These are phyloP conservation scores for Diophrys sp. DNA, from an alignment of 73 alveolate genomes.

Conservation along the genomic window DNA sequence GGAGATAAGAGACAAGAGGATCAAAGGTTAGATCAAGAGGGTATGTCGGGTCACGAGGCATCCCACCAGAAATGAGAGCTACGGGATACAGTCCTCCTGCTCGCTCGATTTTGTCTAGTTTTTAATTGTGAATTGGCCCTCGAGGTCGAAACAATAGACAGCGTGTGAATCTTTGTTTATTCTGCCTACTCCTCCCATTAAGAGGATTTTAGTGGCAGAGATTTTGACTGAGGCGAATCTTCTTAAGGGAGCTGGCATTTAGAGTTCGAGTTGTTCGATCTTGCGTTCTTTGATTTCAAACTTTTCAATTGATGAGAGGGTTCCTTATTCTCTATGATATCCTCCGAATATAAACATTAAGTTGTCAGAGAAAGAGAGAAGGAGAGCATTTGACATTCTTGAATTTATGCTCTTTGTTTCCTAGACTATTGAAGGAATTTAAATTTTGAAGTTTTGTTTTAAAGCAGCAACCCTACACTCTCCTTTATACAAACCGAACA, in stretches of 20 bases:
- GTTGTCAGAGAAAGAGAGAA: conserved; percentile 41
- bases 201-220: conserved; percentile 78
- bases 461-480: too few species aligned
- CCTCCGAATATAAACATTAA: conserved; percentile 91
- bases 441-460: too few species aligned
- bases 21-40: too few species aligned
- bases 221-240: conserved; percentile 86
- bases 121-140: conserved; percentile 72
- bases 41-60: too few species aligned
- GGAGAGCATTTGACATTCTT: too few species aligned
- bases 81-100: too few species aligned
- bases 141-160: conserved; percentile 86
- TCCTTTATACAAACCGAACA: too few species aligned
- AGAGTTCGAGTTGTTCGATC: conserved; percentile 71
- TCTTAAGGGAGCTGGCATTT: conserved; percentile 90
- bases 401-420: too few species aligned
- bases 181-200: conserved; percentile 90
- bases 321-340: conserved; percentile 88
- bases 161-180: conserved; percentile 87
- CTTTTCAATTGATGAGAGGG: conserved; percentile 85
- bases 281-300: conserved; percentile 68
- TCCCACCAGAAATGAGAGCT: too few species aligned
- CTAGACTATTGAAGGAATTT: too few species aligned
- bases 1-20: too few species aligned
- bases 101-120: conserved; percentile 64